Evolutionary conservation across 441 rosid genomes (phyloP).

Genomic region (Francoa sonchifolia): DNA sequence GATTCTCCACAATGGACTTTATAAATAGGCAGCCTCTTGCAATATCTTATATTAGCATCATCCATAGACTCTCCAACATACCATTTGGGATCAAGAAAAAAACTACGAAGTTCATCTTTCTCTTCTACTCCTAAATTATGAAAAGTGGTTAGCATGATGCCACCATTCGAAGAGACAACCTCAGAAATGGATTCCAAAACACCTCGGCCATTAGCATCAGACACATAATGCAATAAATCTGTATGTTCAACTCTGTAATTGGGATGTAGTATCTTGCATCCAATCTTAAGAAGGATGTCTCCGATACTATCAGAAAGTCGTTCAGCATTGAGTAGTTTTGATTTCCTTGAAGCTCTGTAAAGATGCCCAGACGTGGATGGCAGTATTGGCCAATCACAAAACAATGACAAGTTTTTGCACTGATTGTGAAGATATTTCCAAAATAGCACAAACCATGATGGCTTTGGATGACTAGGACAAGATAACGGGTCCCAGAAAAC

Average conservation of each 20-base stretch:
- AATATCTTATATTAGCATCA: conserved; percentile 41
- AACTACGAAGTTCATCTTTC: conserved; percentile 66
- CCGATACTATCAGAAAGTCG: conserved; percentile 52
- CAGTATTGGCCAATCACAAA: conserved; percentile 93
- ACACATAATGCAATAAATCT: conserved; percentile 65
- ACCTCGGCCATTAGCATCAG: conserved; percentile 55
- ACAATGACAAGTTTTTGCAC: conserved; percentile 54
- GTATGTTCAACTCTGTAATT: conserved; percentile 54
- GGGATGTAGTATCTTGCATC: conserved; percentile 69
- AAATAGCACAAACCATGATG: conserved; percentile 77
- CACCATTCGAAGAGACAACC: conserved; percentile 37
- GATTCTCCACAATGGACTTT: conserved; percentile 44
- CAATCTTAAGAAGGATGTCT: conserved; percentile 63
- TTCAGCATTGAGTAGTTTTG: conserved; percentile 60
- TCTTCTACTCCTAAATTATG: conserved; percentile 48
- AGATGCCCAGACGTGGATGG: conserved; percentile 82
- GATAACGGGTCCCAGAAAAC: conserved; percentile 68
- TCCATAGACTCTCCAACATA: conserved; percentile 44
- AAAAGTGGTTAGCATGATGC: conserved; percentile 21
- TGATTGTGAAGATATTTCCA: conserved; percentile 69
- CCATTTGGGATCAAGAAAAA: conserved; percentile 86
- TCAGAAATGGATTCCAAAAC: conserved; percentile 69
- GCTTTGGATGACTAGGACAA: conserved; percentile 51
- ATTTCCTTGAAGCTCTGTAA: conserved; percentile 59
- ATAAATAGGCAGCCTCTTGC: conserved; percentile 72